Percentiles rank a stretch among this genome's conserved stretches.
Evolutionary conservation across 2,329 filamentous ascomycete genomes (phyloP).

Genomic region (Pseudogymnoascus pannorum): DNA sequence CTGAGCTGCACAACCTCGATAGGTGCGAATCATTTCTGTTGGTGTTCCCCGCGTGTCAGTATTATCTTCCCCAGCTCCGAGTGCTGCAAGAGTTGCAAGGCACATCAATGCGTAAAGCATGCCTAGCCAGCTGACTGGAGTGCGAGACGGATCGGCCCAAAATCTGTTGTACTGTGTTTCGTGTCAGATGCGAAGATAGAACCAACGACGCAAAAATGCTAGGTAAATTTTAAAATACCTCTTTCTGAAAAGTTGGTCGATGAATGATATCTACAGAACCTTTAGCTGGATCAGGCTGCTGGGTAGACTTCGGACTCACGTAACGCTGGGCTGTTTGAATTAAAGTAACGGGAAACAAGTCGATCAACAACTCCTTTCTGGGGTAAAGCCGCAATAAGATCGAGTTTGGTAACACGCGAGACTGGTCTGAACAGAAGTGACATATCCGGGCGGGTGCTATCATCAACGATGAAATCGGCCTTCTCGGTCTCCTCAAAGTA

Average conservation of each 20-base stretch:
- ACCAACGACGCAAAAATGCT: slow-evolving; percentile 10
- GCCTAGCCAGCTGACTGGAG: slow-evolving; percentile 42
- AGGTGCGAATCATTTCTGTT: slow-evolving; percentile 41
- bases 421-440: slow-evolving; percentile 33
- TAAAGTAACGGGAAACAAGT: slow-evolving; percentile 47
- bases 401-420: slow-evolving; percentile 34
- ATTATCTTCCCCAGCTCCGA: slow-evolving; percentile 38
- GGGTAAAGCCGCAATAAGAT: slow-evolving; percentile 43
- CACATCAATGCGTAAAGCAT: slow-evolving; percentile 34
- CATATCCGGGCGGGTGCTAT: slow-evolving; percentile 30
- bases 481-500: slow-evolving; percentile 42
- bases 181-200: slow-evolving; percentile 10
- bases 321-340: slow-evolving; percentile 44
- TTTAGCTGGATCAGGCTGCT: slow-evolving; percentile 11
- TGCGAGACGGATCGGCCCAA: slow-evolving; percentile 36
- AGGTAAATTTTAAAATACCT: slow-evolving; percentile 25
- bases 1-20: slow-evolving; percentile 44
- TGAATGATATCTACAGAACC: slow-evolving; percentile 42
- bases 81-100: slow-evolving; percentile 33
- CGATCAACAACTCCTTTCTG: slow-evolving; percentile 40
- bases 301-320: slow-evolving; percentile 30
- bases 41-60: slow-evolving; percentile 37
- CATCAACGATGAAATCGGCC: slow-evolving; percentile 20
- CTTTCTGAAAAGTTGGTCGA: slow-evolving; percentile 42
- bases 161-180: slow-evolving; percentile 40